phyloP scores from a whole-genome alignment of 2,329 filamentous ascomycete genomes.

The Xylaria sp. region DNA sequence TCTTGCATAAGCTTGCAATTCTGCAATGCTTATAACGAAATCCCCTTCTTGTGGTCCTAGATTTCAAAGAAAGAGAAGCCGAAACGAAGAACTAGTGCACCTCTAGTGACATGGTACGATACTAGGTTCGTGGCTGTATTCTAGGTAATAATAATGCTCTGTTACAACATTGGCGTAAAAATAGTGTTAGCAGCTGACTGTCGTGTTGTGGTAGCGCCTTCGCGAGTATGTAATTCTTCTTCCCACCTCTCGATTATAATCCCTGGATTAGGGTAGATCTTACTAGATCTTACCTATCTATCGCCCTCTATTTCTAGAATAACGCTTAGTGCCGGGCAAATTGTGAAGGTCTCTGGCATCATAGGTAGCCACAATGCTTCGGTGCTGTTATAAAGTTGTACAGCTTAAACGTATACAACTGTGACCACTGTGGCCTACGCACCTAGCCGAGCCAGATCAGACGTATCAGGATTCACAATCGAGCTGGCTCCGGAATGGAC shows the following conservation, averaged over 20 bases:
- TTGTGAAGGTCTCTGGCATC: too few species aligned
- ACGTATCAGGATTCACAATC: too few species aligned
- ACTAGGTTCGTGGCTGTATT: conserved; percentile 2
- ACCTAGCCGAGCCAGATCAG: too few species aligned
- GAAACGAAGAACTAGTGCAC: not conserved
- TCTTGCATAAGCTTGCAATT: conserved; percentile 1
- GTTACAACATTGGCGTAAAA: not conserved
- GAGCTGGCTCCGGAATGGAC: too few species aligned
- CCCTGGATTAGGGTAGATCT: not conserved
- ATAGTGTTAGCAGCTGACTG: not conserved
- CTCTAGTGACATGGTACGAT: conserved; percentile 1
- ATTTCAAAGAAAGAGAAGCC: not conserved
- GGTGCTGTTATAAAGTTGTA: too few species aligned
- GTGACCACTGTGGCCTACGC: too few species aligned
- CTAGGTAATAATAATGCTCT: conserved; percentile 1
- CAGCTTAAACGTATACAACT: too few species aligned
- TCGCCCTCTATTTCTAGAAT: too few species aligned
- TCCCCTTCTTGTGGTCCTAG: conserved; percentile 1
- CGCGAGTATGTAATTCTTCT: not conserved
- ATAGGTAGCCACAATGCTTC: too few species aligned
- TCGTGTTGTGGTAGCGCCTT: not conserved
- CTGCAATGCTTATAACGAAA: not conserved
- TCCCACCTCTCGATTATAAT: conserved; percentile 1
- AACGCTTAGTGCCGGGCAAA: too few species aligned
- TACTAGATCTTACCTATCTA: too few species aligned